phyloP scores from a whole-genome alignment of 2,329 filamentous ascomycete genomes.

The Epichloe coenophiala region DNA sequence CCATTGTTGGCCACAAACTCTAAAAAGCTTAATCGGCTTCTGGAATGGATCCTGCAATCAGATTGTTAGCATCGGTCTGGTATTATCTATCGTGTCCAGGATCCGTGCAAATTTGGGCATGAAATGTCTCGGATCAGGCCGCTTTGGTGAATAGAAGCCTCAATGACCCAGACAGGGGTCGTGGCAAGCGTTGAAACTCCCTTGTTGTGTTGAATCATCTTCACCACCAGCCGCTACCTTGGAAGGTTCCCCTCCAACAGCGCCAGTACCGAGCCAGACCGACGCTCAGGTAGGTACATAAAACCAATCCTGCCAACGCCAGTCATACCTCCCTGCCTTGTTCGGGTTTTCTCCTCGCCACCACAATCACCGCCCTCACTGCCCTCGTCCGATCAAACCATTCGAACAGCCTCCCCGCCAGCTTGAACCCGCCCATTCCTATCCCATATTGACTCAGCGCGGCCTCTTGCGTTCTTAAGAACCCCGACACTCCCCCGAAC shows the following conservation, averaged over 20 bases:
- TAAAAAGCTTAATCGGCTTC: background rate
- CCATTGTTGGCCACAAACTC: background rate
- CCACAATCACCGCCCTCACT: slow-evolving; percentile 22
- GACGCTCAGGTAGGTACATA: too few species aligned
- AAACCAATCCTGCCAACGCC: too few species aligned
- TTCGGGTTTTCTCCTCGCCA: slow-evolving; percentile 11
- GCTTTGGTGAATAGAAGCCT: too few species aligned
- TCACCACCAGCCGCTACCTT: too few species aligned
- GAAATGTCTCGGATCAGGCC: too few species aligned
- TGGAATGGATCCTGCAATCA: background rate
- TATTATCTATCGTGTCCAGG: background rate
- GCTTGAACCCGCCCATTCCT: slow-evolving; percentile 20
- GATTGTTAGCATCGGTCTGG: background rate
- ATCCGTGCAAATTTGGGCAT: too few species aligned
- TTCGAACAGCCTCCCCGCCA: slow-evolving; percentile 23
- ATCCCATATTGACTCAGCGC: slow-evolving; percentile 22
- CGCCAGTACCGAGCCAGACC: too few species aligned
- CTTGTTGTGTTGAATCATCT: too few species aligned
- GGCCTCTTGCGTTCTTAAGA: slow-evolving; percentile 24
- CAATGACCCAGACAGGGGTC: too few species aligned
- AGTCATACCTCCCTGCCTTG: background rate
- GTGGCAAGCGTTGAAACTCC: too few species aligned
- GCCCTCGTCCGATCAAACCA: slow-evolving; percentile 24
- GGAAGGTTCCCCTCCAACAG: too few species aligned
- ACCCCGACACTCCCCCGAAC: slow-evolving; percentile 35